A percentile compares a stretch with the other conserved stretches of the same genome.
phyloP scores from a whole-genome alignment of 1,139 yeast species.

The Yamadazyma triangularis region DNA sequence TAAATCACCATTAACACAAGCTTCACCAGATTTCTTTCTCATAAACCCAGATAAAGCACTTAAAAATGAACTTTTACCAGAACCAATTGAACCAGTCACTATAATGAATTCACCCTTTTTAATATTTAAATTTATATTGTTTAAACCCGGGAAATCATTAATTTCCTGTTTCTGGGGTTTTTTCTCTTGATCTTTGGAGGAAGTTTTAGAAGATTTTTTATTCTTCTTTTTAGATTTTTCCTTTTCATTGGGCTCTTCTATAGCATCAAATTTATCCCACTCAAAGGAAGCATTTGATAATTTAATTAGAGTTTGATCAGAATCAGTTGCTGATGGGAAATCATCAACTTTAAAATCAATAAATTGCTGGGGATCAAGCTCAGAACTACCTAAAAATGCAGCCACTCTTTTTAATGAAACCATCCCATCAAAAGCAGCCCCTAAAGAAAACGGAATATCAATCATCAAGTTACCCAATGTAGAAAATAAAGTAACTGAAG shows the following conservation, averaged over 20 bases:
- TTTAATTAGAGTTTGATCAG: too few species aligned
- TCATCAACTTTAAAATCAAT: constrained; percentile 22
- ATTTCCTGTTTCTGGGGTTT: constrained; percentile 1
- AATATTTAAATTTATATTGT: constrained; percentile 38
- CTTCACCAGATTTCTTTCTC: constrained; percentile 37
- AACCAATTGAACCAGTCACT: constrained; percentile 65
- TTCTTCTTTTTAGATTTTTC: constrained; percentile 3
- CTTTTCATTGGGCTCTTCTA: constrained; percentile 11
- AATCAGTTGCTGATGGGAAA: too few species aligned
- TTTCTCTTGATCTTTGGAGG: constrained; percentile 8
- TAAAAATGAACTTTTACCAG: constrained; percentile 66
- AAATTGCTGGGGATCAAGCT: constrained; percentile 34
- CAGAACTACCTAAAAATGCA: constrained; percentile 39
- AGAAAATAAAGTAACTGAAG: constrained; percentile 75
- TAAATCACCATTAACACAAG: constrained; percentile 33
- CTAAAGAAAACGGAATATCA: constrained; percentile 67
- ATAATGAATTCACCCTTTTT: constrained; percentile 58
- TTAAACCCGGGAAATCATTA: constrained; percentile 7
- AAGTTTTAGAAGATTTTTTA: constrained; percentile 5
- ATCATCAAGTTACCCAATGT: constrained; percentile 48
- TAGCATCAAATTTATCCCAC: constrained; percentile 38
- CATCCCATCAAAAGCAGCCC: constrained; percentile 66
- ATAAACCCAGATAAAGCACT: constrained; percentile 52
- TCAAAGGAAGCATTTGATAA: constrained; percentile 25
- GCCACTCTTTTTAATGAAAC: constrained; percentile 61